Base-by-base conservation (phyloP, 1,284 basidiomycete genomes). In the Amylostereum areolatum region DNA sequence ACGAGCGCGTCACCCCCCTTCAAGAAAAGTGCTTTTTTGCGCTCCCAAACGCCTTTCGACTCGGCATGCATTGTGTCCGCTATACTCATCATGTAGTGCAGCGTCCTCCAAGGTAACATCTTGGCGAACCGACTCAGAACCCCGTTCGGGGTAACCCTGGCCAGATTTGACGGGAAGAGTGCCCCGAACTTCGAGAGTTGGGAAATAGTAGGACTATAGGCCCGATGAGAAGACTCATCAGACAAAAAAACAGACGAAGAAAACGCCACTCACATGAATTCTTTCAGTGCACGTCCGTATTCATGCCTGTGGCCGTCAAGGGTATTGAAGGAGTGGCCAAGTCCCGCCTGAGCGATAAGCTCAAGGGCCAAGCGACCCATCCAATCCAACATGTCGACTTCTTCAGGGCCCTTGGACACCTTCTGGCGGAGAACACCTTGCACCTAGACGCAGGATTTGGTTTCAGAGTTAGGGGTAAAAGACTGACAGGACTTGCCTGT, bases 291-390 rank as follows among this genome's bases (percentile, higher is more conserved):
- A 6, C 55, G 52, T 1, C 52, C 55, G 43, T 65, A 66, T 18
- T 60, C 55, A n/a, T 59, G 47, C 25, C 59, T 61, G 8, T 65
- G 55, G 27, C 54, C 53, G 5, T 56, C 55, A 30, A 69, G 59
- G 24, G 64, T 60, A 44, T 68, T 61, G 60, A 72, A 71, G 6
- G 68, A 66, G 48, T 70, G 63, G 1, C 69, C 70, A 2, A 72
- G 55, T 1, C 67, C 70, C 10, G 63, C 69, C 44, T 68, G 67
- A 5, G 67, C 65, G 49, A 72, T 64, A 28, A 71, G 59, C 54
- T 73, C 71, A 32, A 73, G 62, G 1, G 70, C 63, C 1, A 66
- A 61, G 10, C 68, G 64, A 24, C 63, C 62, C 47, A 70, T 60
- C 52, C 62, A 66, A 27, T 61, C 57, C 28, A 70, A 56, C 25